Evolutionary conservation across 2,329 filamentous ascomycete species (phyloP).

Genomic region (Fusarium sp.): DNA sequence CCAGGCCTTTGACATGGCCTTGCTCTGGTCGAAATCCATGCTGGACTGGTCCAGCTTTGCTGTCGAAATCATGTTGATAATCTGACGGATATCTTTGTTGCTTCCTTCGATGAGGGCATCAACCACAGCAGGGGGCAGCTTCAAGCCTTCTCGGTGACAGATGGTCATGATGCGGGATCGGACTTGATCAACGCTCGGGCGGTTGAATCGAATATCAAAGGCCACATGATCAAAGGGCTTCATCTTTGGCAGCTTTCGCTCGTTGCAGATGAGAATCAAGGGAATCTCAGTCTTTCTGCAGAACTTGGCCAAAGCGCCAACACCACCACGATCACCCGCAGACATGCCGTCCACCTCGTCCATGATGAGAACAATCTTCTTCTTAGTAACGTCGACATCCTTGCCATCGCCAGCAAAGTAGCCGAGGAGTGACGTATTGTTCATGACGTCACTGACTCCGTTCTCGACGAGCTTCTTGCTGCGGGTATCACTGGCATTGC

Average conservation of each 20-base stretch:
- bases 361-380: slow-evolving; percentile 97
- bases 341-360: slow-evolving; percentile 99
- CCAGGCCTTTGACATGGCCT: slow-evolving; percentile 97
- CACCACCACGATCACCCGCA: slow-evolving; percentile 93
- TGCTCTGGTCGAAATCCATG: slow-evolving; percentile 87
- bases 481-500: slow-evolving; percentile 93
- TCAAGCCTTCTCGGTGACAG: slow-evolving; percentile 90
- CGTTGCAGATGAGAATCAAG: slow-evolving; percentile 98
- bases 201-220: slow-evolving; percentile 87
- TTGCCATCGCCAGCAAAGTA: slow-evolving; percentile 90
- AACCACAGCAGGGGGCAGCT: slow-evolving; percentile 84
- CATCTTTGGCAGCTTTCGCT: slow-evolving; percentile 94
- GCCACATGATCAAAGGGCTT: slow-evolving; percentile 93
- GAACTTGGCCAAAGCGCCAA: slow-evolving; percentile 91
- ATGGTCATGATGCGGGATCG: slow-evolving; percentile 95
- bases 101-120: slow-evolving; percentile 96
- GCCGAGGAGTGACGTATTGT: slow-evolving; percentile 91
- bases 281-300: slow-evolving; percentile 96
- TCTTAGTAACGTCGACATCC: slow-evolving; percentile 82
- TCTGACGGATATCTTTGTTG: slow-evolving; percentile 94
- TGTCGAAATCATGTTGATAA: slow-evolving; percentile 98
- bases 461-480: slow-evolving; percentile 96
- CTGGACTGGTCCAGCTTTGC: slow-evolving; percentile 86
- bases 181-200: slow-evolving; percentile 91
- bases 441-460: slow-evolving; percentile 89